Conservation (phyloP, 768 basidiomycete species). For the Scleroderma citrinum region DNA sequence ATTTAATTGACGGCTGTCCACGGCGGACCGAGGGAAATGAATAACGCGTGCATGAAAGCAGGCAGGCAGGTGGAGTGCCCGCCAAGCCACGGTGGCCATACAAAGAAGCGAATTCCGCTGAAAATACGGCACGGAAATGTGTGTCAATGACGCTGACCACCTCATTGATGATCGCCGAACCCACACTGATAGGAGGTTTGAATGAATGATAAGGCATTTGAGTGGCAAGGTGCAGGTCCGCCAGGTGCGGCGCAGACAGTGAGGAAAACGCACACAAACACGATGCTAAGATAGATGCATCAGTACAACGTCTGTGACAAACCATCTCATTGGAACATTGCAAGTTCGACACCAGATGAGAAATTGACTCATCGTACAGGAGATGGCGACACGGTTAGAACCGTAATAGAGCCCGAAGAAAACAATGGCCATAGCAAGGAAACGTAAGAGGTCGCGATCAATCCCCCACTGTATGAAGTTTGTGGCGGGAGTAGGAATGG, state of each 20-base stretch:
- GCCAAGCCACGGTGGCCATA: not conserved
- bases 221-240: not conserved
- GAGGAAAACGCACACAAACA: not conserved
- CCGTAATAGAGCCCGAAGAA: no score
- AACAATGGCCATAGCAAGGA: no score
- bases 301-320: not conserved
- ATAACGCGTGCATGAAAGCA: conserved; percentile 1
- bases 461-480: no score
- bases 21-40: not conserved
- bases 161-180: not conserved
- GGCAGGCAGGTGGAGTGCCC: not conserved
- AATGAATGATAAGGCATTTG: not conserved
- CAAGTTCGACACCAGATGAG: no score
- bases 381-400: no score
- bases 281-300: not conserved
- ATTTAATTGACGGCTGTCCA: not conserved
- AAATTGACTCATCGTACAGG: no score
- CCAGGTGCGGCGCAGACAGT: not conserved
- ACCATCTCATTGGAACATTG: no score
- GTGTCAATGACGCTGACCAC: not conserved
- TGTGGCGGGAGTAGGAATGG: no score
- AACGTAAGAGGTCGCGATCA: no score
- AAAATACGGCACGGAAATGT: not conserved
- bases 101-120: not conserved
- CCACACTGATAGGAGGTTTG: not conserved